Evolutionary conservation across 2,329 filamentous ascomycete genomes (phyloP).

Genomic region (Fusarium torulosum): DNA sequence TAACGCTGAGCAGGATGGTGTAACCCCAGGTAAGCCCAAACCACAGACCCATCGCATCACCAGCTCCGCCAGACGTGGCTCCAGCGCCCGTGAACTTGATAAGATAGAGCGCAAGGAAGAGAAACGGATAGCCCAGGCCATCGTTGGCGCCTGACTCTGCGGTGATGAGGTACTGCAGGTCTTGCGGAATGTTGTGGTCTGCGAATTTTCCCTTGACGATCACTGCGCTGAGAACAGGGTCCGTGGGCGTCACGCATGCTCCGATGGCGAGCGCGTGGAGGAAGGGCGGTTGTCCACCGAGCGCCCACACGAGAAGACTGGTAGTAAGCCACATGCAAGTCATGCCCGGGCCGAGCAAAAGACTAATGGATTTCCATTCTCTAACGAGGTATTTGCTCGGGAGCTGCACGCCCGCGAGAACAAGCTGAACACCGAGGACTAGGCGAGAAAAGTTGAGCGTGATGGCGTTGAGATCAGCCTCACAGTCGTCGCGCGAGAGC

Average conservation of each 20-base stretch:
- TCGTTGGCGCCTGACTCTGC: conserved; percentile 91
- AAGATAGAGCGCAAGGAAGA: conserved; percentile 86
- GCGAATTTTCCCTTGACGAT: conserved; percentile 96
- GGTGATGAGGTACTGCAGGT: conserved; percentile 83
- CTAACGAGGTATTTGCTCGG: conserved; percentile 83
- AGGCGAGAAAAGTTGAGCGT: conserved; percentile 88
- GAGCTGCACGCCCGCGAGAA: conserved; percentile 88
- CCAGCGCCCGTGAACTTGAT: conserved; percentile 74
- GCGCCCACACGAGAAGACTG: conserved; percentile 80
- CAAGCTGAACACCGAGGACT: conserved; percentile 90
- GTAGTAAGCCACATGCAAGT: conserved; percentile 86
- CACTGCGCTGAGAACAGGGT: conserved; percentile 87
- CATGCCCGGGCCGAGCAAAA: conserved; percentile 89
- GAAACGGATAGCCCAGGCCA: conserved; percentile 87
- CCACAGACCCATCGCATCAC: conserved; percentile 81
- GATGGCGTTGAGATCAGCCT: conserved; percentile 73
- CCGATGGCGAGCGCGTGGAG: conserved; percentile 84
- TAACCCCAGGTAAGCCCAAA: conserved; percentile 89
- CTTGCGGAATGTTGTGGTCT: conserved; percentile 86
- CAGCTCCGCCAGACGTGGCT: conserved; percentile 69
- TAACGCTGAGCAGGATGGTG: conserved; percentile 80
- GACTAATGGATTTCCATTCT: conserved; percentile 80
- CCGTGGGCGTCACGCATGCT: conserved; percentile 91
- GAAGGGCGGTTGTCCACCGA: conserved; percentile 79
- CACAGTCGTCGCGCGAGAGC: conserved; percentile 45